Evolutionary conservation across 257 asterid species (phyloP), one percentile per base, ranked within the genome.

Genomic region (Prunella vulgaris): DNA sequence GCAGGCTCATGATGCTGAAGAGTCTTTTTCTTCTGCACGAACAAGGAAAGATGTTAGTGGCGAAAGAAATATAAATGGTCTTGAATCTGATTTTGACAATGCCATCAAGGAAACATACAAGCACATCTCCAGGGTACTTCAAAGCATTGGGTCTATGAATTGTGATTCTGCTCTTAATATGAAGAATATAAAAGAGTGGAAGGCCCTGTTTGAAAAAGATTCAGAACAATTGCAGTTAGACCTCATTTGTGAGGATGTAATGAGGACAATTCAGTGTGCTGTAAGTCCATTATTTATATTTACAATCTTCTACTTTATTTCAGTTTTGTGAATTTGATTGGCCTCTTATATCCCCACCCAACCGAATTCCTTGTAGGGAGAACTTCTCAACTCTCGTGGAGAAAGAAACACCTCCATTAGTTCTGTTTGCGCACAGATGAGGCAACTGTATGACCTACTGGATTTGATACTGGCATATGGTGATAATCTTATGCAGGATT

Each of bases 401-500:
- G 64, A 58, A 40, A 46, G 71, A 60, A 77, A 69, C 67, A 66
- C 80, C 38, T 35, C 67, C 40, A 35, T 33, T n/a, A 42, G 76
- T 78, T 77, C 83, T 72, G 81, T 85, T 74, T 76, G 66, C 51
- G 20, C 52, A 52, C 83, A 81, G 73, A 74, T 88, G 79, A 81
- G 74, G 72, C 74, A 72, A 68, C 54, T 93, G 59, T 70, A 84
- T 80, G 61, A 35, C 46, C 66, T 87, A 63, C 65, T 91, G 83
- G 83, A 82, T 57, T 69, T 68, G 75, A 69, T 93, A 57, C 77
- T 88, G 71, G 79, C 83, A 35, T 82, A 86, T 53, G 88, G 96
- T 14, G 87, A 90, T 82, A 79, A 80, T 46, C 85, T 90, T 75
- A 77, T 90, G 82, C 83, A 66, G 48, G 92, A 86, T 82, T 90